phyloP scores from a whole-genome alignment of 371 early-diverging fungal species.

The Rhizopus stolonifer region DNA sequence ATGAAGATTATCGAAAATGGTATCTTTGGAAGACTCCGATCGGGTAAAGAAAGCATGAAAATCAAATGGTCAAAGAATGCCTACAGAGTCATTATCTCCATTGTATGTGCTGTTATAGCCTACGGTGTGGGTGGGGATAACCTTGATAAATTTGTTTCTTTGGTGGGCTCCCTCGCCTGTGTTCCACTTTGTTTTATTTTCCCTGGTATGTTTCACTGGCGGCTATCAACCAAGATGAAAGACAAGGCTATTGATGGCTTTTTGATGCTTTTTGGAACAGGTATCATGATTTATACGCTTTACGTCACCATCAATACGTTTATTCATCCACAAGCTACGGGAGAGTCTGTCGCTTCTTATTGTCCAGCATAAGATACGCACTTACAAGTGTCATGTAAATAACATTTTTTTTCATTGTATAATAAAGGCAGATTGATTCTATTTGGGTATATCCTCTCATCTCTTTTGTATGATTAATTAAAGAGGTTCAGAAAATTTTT shows the following conservation, averaged over 20 bases:
- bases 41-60: conserved; percentile 30
- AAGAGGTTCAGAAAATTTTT: too few species aligned
- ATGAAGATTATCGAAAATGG: conserved; percentile 68
- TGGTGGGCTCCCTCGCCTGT: conserved; percentile 50
- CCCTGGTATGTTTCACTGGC: conserved; percentile 68
- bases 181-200: conserved; percentile 68
- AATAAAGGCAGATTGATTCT: neutral
- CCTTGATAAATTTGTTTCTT: conserved; percentile 71
- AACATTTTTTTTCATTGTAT: too few species aligned
- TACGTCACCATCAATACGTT: conserved; percentile 33
- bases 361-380: conserved; percentile 1
- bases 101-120: conserved; percentile 53
- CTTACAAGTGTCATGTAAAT: too few species aligned
- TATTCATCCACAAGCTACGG: conserved; percentile 21
- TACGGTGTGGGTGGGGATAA: conserved; percentile 63
- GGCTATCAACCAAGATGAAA: conserved; percentile 32
- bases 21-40: conserved; percentile 33
- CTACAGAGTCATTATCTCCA: conserved; percentile 49
- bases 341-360: neutral
- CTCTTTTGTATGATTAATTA: neutral
- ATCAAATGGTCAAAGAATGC: conserved; percentile 74
- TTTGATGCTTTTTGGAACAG: conserved; percentile 51
- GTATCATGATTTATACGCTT: conserved; percentile 47
- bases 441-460: neutral
- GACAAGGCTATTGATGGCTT: conserved; percentile 32